These are phyloP conservation scores for Colletotrichum chrysophilum DNA, from an alignment of 2,329 filamentous ascomycete species.

Conservation along the genomic window DNA sequence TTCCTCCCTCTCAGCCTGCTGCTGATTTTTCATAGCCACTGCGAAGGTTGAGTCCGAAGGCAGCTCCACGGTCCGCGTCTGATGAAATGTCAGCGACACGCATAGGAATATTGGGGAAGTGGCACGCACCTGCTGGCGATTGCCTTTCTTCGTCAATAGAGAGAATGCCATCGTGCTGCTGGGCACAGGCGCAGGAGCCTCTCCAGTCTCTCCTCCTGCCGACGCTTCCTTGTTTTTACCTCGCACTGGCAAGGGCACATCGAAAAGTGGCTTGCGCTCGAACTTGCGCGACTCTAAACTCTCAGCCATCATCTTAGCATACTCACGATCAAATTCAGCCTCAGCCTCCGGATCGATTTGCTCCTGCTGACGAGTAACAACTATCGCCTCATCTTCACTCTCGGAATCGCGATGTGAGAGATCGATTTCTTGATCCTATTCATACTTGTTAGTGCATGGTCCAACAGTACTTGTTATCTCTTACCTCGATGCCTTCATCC, in stretches of 20 bases:
- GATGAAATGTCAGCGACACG: constrained; percentile 21
- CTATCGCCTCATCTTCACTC: constrained; percentile 85
- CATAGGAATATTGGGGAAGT: not conserved
- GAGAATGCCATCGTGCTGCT: constrained; percentile 90
- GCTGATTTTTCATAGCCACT: constrained; percentile 93
- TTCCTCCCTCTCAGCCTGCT: constrained; percentile 93
- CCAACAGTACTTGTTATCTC: not conserved
- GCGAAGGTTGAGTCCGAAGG: constrained; percentile 93
- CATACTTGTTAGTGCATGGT: constrained; percentile 2
- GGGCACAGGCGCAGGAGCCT: constrained; percentile 16
- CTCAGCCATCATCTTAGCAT: constrained; percentile 98
- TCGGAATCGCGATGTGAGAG: constrained; percentile 62
- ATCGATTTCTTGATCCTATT: constrained; percentile 54
- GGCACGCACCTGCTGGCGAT: constrained; percentile 79
- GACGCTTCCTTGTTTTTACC: constrained; percentile 50
- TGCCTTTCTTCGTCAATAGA: constrained; percentile 92
- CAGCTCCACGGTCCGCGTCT: constrained; percentile 91
- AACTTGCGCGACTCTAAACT: constrained; percentile 95
- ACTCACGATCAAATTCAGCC: constrained; percentile 96
- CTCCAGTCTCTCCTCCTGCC: constrained; percentile 11
- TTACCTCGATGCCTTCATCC: constrained; percentile 4
- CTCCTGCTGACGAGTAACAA: constrained; percentile 90
- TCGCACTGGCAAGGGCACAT: constrained; percentile 95
- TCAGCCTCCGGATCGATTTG: constrained; percentile 91
- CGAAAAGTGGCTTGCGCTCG: constrained; percentile 91